These are phyloP conservation scores for Salix viminalis DNA, from an alignment of 345 rosid species.

Conservation along the genomic window DNA sequence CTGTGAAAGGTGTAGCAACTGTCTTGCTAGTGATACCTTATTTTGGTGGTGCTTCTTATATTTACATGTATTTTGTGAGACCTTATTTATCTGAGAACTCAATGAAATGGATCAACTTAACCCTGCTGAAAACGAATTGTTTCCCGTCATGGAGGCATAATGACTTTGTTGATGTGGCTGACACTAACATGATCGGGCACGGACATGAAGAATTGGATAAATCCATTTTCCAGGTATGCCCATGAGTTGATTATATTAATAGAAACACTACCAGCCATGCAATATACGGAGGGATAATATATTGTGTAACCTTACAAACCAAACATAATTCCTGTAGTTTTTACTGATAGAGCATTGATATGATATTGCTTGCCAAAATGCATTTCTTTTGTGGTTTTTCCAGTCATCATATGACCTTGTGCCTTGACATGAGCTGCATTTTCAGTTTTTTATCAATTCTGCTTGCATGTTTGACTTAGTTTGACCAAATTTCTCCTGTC, in stretches of 20 bases:
- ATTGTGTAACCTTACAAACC: neutral
- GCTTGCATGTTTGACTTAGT: neutral
- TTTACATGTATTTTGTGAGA: constrained; percentile 20
- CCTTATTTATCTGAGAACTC: constrained; percentile 10
- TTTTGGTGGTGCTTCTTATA: constrained; percentile 35
- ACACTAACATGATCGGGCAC: neutral
- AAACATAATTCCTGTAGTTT: neutral
- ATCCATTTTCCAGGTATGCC: constrained; percentile 18
- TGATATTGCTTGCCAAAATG: neutral
- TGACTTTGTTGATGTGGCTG: neutral
- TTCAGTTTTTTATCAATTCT: neutral
- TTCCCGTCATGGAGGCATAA: neutral
- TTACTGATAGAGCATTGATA: neutral
- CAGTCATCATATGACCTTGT: neutral
- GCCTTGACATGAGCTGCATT: neutral
- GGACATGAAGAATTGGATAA: constrained; percentile 15
- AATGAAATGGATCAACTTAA: constrained; percentile 8
- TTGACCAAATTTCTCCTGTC: neutral
- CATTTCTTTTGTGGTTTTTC: neutral
- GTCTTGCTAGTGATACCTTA: constrained; percentile 28
- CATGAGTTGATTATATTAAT: neutral
- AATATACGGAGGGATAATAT: neutral
- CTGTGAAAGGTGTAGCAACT: constrained; percentile 27
- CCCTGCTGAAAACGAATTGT: constrained; percentile 3
- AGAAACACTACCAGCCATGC: neutral